Conservation (phyloP, 2,329 filamentous ascomycete genomes). For the Penicillium decumbens region DNA sequence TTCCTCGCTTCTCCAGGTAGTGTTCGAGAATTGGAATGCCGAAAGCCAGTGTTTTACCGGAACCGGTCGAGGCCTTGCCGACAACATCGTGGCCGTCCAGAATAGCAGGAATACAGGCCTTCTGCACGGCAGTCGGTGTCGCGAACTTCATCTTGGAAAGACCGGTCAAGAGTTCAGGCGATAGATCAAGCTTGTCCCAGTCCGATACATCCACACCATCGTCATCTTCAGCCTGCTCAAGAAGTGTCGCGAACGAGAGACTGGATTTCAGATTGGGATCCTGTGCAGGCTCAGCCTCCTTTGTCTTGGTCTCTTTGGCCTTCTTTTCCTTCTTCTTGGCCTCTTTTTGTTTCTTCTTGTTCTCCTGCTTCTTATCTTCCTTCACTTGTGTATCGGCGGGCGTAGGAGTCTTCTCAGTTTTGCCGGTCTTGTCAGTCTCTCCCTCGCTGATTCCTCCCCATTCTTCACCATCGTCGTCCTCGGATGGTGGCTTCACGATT, state of each 20-base stretch:
- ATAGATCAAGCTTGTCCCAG: slow-evolving; percentile 73
- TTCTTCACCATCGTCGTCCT: slow-evolving; percentile 48
- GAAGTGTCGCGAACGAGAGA: slow-evolving; percentile 37
- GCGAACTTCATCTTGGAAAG: slow-evolving; percentile 75
- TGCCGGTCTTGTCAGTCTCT: slow-evolving; percentile 19
- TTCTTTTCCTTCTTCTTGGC: slow-evolving; percentile 27
- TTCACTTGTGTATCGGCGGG: slow-evolving; percentile 8
- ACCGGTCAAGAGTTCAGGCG: slow-evolving; percentile 64
- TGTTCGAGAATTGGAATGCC: slow-evolving; percentile 86
- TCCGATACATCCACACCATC: slow-evolving; percentile 66
- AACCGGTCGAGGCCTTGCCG: slow-evolving; percentile 93
- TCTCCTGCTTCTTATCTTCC: not conserved
- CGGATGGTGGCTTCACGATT: slow-evolving; percentile 24
- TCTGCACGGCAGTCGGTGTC: slow-evolving; percentile 78
- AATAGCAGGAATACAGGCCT: slow-evolving; percentile 73
- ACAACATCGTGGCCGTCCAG: slow-evolving; percentile 82
- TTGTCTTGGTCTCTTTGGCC: slow-evolving; percentile 14
- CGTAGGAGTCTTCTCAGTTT: slow-evolving; percentile 15
- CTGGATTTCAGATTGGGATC: slow-evolving; percentile 29
- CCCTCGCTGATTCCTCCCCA: slow-evolving; percentile 63
- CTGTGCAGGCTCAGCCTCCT: slow-evolving; percentile 33
- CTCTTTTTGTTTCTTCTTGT: slow-evolving; percentile 9
- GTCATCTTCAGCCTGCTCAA: slow-evolving; percentile 44
- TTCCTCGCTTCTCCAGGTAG: slow-evolving; percentile 56
- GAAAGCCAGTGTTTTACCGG: slow-evolving; percentile 93